phyloP scores from a whole-genome alignment of 257 asterid genomes.

The Echites panduratus region DNA sequence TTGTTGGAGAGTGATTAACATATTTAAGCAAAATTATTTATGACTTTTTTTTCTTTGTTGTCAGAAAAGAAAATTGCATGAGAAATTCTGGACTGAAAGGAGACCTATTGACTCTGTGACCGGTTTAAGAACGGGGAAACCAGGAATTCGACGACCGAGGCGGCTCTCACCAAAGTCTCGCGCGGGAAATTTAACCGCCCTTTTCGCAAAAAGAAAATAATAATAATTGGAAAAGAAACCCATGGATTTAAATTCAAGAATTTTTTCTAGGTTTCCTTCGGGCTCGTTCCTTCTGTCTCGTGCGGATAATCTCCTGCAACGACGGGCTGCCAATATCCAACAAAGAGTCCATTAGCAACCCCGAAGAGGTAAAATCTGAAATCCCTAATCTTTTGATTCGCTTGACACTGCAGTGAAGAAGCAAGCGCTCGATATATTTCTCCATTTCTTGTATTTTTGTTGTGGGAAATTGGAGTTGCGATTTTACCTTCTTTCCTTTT shows the following conservation, averaged over 20 bases:
- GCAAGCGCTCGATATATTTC: neutral
- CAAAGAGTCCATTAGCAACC: neutral
- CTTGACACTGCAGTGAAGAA: neutral
- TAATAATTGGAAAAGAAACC: neutral
- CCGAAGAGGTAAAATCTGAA: slow-evolving; percentile 2
- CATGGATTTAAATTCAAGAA: too few relatives aligned
- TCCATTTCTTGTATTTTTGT: neutral
- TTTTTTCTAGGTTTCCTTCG: neutral
- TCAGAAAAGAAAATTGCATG: too few relatives aligned
- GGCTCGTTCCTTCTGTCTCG: neutral
- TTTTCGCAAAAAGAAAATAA: neutral
- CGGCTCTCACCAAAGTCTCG: neutral
- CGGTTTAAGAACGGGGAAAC: too few relatives aligned
- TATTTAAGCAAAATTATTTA: too few relatives aligned
- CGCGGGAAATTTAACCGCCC: slow-evolving; percentile 39
- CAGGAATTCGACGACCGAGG: too few relatives aligned
- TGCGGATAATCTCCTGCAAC: neutral
- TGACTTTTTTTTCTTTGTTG: too few relatives aligned
- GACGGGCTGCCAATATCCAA: too few relatives aligned
- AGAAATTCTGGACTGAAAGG: too few relatives aligned
- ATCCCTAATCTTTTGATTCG: neutral
- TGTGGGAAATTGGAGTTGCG: neutral
- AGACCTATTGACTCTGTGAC: too few relatives aligned
- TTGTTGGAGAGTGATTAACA: too few relatives aligned
- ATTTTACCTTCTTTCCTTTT: neutral